Evolutionary conservation across 2,329 filamentous ascomycete species (phyloP).

Genomic region (Cladosporium sp.): DNA sequence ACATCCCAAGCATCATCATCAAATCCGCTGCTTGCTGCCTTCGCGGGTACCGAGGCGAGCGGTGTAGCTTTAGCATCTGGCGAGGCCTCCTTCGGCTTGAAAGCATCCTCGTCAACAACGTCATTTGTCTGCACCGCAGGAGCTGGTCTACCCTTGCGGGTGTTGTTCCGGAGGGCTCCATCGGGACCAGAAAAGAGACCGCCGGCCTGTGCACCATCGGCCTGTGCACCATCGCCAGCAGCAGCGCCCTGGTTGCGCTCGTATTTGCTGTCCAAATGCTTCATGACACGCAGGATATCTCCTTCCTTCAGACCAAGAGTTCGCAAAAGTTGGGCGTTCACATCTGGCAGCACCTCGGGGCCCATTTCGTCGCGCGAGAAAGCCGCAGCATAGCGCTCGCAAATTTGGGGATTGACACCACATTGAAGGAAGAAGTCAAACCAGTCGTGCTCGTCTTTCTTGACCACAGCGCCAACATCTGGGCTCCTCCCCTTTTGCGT

Average conservation of each 20-base stretch:
- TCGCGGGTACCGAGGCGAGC: slow-evolving; percentile 43
- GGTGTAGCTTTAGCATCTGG: slow-evolving; percentile 48
- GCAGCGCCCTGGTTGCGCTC: slow-evolving; percentile 58
- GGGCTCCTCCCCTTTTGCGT: slow-evolving; percentile 44
- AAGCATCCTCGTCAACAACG: slow-evolving; percentile 80
- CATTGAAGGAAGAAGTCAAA: slow-evolving; percentile 97
- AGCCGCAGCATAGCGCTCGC: slow-evolving; percentile 87
- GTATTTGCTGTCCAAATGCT: slow-evolving; percentile 76
- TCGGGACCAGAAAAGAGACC: slow-evolving; percentile 90
- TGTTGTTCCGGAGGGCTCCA: slow-evolving; percentile 90
- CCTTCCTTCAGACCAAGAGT: slow-evolving; percentile 93
- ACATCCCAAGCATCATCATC: slow-evolving; percentile 98
- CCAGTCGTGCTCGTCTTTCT: slow-evolving; percentile 88
- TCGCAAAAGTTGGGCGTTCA: slow-evolving; percentile 75
- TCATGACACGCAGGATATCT: slow-evolving; percentile 94
- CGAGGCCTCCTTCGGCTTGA: slow-evolving; percentile 55
- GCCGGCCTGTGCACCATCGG: slow-evolving; percentile 38
- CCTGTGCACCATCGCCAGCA: slow-evolving; percentile 42
- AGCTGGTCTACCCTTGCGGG: slow-evolving; percentile 82
- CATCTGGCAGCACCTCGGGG: slow-evolving; percentile 85
- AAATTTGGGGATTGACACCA: slow-evolving; percentile 87
- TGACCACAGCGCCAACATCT: slow-evolving; percentile 53
- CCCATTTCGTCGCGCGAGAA: slow-evolving; percentile 94
- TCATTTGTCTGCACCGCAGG: slow-evolving; percentile 84
- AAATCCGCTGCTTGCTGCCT: slow-evolving; percentile 60